These are phyloP conservation scores for Inonotus obliquus DNA, from an alignment of 1,284 basidiomycete species.

Conservation along the genomic window DNA sequence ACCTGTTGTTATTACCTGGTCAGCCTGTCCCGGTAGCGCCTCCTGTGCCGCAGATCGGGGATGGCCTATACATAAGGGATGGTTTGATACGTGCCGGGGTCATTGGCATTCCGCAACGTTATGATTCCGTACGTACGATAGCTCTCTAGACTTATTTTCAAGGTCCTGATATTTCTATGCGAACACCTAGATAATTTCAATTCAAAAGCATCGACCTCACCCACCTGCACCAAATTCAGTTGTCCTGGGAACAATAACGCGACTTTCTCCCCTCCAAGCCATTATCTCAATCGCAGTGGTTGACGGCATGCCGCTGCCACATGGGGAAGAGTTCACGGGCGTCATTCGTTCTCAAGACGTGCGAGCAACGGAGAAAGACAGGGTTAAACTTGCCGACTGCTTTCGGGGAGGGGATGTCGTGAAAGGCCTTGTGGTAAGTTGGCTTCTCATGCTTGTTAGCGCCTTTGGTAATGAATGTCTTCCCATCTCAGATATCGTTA, in stretches of 20 bases:
- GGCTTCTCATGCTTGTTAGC: not conserved
- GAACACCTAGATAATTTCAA: constrained; percentile 46
- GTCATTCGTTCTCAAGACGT: constrained; percentile 91
- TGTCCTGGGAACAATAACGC: constrained; percentile 77
- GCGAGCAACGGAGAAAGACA: constrained; percentile 89
- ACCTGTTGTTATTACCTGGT: constrained; percentile 65
- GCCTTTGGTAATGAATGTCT: not conserved
- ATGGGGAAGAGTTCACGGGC: constrained; percentile 91
- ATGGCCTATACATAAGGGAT: constrained; percentile 66
- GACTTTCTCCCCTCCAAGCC: constrained; percentile 86
- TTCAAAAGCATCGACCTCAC: constrained; percentile 57
- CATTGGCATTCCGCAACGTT: constrained; percentile 57
- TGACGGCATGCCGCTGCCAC: constrained; percentile 83
- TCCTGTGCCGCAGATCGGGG: constrained; percentile 56
- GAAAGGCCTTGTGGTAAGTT: constrained; percentile 82
- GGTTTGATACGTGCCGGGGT: constrained; percentile 69
- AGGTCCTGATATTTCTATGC: constrained; percentile 25
- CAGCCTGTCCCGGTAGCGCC: constrained; percentile 69
- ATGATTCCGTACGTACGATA: constrained; percentile 61
- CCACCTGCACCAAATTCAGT: constrained; percentile 68
- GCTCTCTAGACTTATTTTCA: constrained; percentile 21
- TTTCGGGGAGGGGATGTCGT: constrained; percentile 97
- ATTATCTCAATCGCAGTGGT: constrained; percentile 86
- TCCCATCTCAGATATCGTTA: constrained; percentile 67
- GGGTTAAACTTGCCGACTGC: constrained; percentile 89